Evolutionary conservation across 1,139 yeast genomes (phyloP), one percentile per base, ranked within the genome.

Genomic region (Geotrichum cucujoidarum): DNA sequence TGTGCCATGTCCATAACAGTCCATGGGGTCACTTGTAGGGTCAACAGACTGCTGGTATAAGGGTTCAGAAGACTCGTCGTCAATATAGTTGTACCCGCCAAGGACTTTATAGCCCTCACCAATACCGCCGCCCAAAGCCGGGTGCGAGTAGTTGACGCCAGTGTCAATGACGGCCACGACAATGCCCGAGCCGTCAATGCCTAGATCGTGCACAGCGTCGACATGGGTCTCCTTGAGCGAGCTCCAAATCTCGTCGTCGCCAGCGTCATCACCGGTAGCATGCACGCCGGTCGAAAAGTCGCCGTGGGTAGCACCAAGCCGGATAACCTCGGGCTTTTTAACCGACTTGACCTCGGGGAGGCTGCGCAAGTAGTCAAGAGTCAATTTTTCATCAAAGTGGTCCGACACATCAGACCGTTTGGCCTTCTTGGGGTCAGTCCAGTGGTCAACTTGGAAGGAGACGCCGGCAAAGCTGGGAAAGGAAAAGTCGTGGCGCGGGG

Each of bases 1-100:
- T 3, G 60, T 45, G 17, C 60, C 60, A 42, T 57, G 60, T 21
- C 60, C 60, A 7, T 41, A 41, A 45, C 60, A 57, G 45, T 57
- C 60, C 43, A 45, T 46, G 22, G 56, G 53, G 34, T 55, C 54
- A 24, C 43, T 47, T 27, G 34, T 45, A 13, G 17, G 8, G 16
- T 17, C 34, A 2, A 2, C 25, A 7, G 14, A 10, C 14, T 17
- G 40, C 18, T 17, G 16, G 18, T 13, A 4, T 6, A 27, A 5
- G 20, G 20, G 20, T 3, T 11, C 22, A 11, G 27, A 2, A 13
- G 16, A 13, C 11, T 29, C 17, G 22, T 43, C 47, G n/a, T 47
- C 52, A 40, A 49, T 55, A 16, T 31, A 55, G 41, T 53, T 54
- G 16, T 47, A 36, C 22, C 59, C 59, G 27, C 54, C 53, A 3